A percentile compares a stretch with the other conserved stretches of the same genome.
phyloP scores from a whole-genome alignment of 164 flowering plant genomes.

The Nelumbo lutea region DNA sequence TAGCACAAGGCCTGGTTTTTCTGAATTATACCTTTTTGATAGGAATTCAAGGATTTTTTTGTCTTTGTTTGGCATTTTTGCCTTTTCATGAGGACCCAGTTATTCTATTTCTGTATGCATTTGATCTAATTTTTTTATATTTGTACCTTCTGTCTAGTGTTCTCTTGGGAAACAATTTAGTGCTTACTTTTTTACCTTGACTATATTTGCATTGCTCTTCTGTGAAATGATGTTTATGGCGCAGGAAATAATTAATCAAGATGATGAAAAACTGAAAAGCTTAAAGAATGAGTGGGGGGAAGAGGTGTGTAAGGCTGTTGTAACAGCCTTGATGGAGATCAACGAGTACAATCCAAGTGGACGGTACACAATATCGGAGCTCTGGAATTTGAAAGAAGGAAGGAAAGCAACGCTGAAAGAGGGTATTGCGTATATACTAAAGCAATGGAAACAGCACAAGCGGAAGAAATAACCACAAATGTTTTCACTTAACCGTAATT shows the following conservation, averaged over 20 bases:
- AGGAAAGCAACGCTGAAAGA: conserved; percentile 49
- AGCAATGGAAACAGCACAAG: conserved; percentile 23
- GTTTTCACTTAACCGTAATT: too few species aligned
- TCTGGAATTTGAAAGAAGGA: conserved; percentile 50
- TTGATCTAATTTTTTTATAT: too few species aligned
- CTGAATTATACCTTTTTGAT: too few species aligned
- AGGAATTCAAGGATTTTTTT: too few species aligned
- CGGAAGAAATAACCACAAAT: conserved; percentile 17
- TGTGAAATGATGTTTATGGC: background rate
- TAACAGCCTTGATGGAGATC: conserved; percentile 35
- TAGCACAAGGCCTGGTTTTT: too few species aligned
- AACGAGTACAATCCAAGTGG: conserved; percentile 65
- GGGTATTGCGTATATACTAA: conserved; percentile 27
- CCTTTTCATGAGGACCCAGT: too few species aligned
- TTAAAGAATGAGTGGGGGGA: conserved; percentile 39
- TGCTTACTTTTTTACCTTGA: too few species aligned
- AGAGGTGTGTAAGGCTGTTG: conserved; percentile 36
- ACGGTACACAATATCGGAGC: conserved; percentile 35
- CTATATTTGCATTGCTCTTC: background rate
- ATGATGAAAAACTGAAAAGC: conserved; percentile 40
- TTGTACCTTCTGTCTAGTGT: too few species aligned
- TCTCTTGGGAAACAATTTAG: too few species aligned
- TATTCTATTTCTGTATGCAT: too few species aligned
- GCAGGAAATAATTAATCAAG: conserved; percentile 47
- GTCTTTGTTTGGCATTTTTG: too few species aligned